Base-by-base conservation (phyloP, 176 grass and related monocot species). In the Chrysopogon serrulatus region DNA sequence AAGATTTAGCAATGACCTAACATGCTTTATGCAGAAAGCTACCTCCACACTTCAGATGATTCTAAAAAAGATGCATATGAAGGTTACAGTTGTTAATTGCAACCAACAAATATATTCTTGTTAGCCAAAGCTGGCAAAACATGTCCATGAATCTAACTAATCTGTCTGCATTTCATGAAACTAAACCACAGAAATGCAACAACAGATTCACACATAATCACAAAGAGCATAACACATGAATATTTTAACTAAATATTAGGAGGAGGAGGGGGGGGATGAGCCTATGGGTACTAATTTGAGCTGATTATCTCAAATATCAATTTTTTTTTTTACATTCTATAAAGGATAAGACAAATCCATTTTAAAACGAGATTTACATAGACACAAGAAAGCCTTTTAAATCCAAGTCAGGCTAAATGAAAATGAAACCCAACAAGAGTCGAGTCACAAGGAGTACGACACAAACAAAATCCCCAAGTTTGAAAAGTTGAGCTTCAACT, bases 121-220 rank as follows among this genome's bases (percentile, higher is more conserved):
- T 59, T 60, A 62, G 23, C 34, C 24, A 44, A 6, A 79, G 43
- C 33, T 73, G 2, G 42, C 36, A 65, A 43, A 42, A 19, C 10
- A 78, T 78, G 54, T 27, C 26, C 14, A 78, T 78, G 67, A 57
- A 43, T 73, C 42, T 72, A 83, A 78, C 56, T 73, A 79, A 49
- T 67, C 7, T 35, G 39, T 36, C 47, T 80, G 11, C 82, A 75
- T 47, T 30, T 68, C n/a, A 85, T 19, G 69, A 80, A 84, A 72
- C 7, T 39, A 84, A 36, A 89, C 24, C 47, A 84, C 5, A 18
- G 23, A 19, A 84, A 0, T 31, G 45, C 35, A 79, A 17, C 2
- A 3, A 68, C 13, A 62, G 5, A 23, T 36, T 48, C 27, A n/a
- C 68, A 76, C 32, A 81, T 76, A 65, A 41, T 76, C 32, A 62